These are phyloP conservation scores for Parathielavia hyrcaniae DNA, from an alignment of 495 filamentous ascomycete species.

Conservation along the genomic window DNA sequence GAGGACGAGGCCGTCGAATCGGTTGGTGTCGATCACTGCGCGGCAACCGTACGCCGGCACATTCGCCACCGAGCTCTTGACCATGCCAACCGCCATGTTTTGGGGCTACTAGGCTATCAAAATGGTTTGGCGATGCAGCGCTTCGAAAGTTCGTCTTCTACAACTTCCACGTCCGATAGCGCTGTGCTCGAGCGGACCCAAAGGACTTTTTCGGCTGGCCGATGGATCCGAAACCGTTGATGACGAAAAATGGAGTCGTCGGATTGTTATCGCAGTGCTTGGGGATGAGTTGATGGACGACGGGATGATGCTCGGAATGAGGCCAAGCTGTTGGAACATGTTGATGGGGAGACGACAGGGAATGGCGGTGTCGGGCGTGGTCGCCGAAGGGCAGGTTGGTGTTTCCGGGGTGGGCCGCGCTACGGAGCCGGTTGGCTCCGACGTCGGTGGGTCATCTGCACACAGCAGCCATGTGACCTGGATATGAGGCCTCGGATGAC, in stretches of 20 bases:
- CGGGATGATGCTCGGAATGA: background rate
- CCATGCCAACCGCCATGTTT: conserved; percentile 29
- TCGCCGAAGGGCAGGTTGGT: background rate
- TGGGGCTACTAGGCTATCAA: background rate
- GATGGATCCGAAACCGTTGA: conserved; percentile 8
- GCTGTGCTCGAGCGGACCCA: background rate
- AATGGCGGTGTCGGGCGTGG: conserved; percentile 28
- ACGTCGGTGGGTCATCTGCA: conserved; percentile 28
- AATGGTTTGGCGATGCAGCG: background rate
- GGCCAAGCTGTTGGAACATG: background rate
- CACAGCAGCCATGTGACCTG: conserved; percentile 23
- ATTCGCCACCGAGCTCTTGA: conserved; percentile 11
- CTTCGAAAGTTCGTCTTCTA: background rate
- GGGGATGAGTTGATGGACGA: background rate
- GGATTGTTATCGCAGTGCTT: background rate
- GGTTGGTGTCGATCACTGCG: conserved; percentile 27
- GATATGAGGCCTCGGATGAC: background rate
- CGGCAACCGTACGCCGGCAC: conserved; percentile 13
- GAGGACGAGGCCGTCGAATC: conserved; percentile 66
- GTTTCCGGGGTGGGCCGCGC: conserved; percentile 7
- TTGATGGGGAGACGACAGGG: conserved; percentile 2
- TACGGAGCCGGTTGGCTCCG: conserved; percentile 22
- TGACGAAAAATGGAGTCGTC: background rate
- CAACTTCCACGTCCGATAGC: background rate
- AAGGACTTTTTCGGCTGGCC: background rate